These are phyloP conservation scores for Eucalyptus erythrocorys DNA, from an alignment of 345 rosid genomes.

Conservation along the genomic window DNA sequence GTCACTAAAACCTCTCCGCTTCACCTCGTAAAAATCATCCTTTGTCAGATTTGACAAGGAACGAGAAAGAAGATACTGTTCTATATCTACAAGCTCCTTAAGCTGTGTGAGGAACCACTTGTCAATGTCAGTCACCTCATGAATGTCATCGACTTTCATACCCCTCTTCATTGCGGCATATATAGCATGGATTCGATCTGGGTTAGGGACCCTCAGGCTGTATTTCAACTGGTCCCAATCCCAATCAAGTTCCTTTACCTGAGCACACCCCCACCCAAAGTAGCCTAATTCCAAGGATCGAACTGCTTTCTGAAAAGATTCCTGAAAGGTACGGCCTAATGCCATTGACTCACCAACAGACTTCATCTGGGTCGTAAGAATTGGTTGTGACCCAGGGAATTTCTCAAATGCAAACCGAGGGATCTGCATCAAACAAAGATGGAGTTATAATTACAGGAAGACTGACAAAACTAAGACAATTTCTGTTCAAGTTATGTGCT, in stretches of 20 bases:
- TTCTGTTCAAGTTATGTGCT: background rate
- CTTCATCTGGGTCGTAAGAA: conserved; percentile 92
- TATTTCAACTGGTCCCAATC: conserved; percentile 89
- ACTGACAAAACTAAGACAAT: background rate
- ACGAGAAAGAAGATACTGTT: conserved; percentile 62
- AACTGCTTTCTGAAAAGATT: conserved; percentile 93
- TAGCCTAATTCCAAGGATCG: conserved; percentile 79
- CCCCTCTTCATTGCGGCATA: conserved; percentile 98
- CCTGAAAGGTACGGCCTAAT: conserved; percentile 88
- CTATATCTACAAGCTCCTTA: conserved; percentile 76
- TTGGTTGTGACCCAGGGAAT: conserved; percentile 92
- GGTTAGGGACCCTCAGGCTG: conserved; percentile 82
- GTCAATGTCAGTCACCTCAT: conserved; percentile 76
- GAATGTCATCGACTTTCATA: conserved; percentile 77
- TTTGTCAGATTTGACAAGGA: conserved; percentile 53
- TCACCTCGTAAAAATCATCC: conserved; percentile 75
- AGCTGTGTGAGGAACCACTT: conserved; percentile 96
- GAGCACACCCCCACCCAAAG: conserved; percentile 89
- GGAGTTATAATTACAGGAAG: background rate
- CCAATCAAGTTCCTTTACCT: conserved; percentile 69
- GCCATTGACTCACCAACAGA: conserved; percentile 98
- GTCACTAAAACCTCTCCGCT: conserved; percentile 86
- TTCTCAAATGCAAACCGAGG: conserved; percentile 97
- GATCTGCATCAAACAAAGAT: conserved; percentile 38
- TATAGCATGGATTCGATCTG: conserved; percentile 71